These are phyloP conservation scores for Paraphaeosphaeria sporulosa DNA, from an alignment of 2,329 filamentous ascomycete genomes.

Conservation along the genomic window DNA sequence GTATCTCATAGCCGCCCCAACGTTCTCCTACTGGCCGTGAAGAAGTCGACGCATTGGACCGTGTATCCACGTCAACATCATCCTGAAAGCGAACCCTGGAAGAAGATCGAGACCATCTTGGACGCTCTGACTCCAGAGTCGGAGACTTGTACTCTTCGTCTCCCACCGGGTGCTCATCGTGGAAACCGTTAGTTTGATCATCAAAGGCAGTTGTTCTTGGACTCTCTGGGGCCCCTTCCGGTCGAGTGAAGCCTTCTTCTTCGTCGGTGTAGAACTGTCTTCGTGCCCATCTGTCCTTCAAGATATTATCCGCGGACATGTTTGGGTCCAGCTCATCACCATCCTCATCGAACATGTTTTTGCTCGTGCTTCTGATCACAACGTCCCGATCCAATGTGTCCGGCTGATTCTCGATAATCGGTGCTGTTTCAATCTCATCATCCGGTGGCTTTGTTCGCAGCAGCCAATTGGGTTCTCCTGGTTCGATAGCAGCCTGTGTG, in stretches of 20 bases:
- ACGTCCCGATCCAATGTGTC: conserved; percentile 23
- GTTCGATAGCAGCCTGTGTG: conserved; percentile 45
- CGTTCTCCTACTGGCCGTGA: conserved; percentile 72
- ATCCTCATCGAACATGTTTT: conserved; percentile 7
- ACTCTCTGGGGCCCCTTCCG: conserved; percentile 26
- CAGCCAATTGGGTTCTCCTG: conserved; percentile 24
- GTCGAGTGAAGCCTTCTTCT: conserved; percentile 71
- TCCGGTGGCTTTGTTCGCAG: conserved; percentile 44
- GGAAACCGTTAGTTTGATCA: conserved; percentile 20
- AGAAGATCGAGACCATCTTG: conserved; percentile 70
- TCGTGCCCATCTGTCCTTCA: conserved; percentile 74
- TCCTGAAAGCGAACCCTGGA: conserved; percentile 82
- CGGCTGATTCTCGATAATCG: conserved; percentile 2
- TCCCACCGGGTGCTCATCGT: background rate
- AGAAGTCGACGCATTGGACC: conserved; percentile 76
- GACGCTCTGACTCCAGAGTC: conserved; percentile 18
- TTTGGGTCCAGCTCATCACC: background rate
- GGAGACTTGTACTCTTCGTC: conserved; percentile 11
- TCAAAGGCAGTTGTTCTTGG: conserved; percentile 15
- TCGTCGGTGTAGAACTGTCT: conserved; percentile 84
- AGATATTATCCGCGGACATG: conserved; percentile 31
- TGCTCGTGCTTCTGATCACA: conserved; percentile 21
- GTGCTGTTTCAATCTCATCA: conserved; percentile 34
- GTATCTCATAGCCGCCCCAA: conserved; percentile 80
- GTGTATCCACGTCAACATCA: conserved; percentile 72